Percentiles rank a stretch among this genome's conserved stretches.
phyloP scores from a whole-genome alignment of 106 monocot species.

The Allium sativum region DNA sequence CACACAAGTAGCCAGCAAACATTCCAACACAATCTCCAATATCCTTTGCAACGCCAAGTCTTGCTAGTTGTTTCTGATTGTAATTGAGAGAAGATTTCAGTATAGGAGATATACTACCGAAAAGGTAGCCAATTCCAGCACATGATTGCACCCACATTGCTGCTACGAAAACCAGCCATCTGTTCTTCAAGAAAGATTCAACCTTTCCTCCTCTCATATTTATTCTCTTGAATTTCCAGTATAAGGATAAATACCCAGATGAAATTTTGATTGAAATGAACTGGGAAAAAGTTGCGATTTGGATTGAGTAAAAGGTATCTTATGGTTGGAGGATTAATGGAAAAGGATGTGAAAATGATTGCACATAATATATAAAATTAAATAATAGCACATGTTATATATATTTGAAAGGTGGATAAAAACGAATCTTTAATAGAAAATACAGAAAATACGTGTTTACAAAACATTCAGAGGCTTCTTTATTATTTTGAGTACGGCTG shows the following conservation, averaged over 20 bases:
- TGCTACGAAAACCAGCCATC: conserved; percentile 87
- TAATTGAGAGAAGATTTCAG: conserved; percentile 52
- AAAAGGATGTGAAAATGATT: too few relatives aligned
- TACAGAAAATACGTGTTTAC: too few relatives aligned
- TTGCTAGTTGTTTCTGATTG: conserved; percentile 62
- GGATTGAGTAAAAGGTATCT: too few relatives aligned
- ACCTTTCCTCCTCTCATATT: conserved; percentile 11
- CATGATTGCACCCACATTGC: conserved; percentile 73
- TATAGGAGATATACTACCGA: conserved; percentile 67
- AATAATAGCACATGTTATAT: too few relatives aligned
- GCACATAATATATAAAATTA: too few relatives aligned
- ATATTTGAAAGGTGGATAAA: too few relatives aligned
- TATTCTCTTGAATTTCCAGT: background rate
- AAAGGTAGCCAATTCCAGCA: conserved; percentile 64
- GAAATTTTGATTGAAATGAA: background rate
- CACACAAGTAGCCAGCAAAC: conserved; percentile 50
- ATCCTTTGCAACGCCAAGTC: conserved; percentile 73
- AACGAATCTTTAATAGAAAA: too few relatives aligned
- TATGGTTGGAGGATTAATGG: too few relatives aligned
- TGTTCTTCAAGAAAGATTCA: conserved; percentile 31
- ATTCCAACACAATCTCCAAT: conserved; percentile 73
- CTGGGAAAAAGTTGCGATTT: too few relatives aligned
- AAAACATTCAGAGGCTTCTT: too few relatives aligned
- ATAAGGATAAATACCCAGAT: background rate
- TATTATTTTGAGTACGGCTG: too few relatives aligned